These are phyloP conservation scores for Fusarium caatingaense DNA, from an alignment of 2,329 filamentous ascomycete genomes.

Conservation along the genomic window DNA sequence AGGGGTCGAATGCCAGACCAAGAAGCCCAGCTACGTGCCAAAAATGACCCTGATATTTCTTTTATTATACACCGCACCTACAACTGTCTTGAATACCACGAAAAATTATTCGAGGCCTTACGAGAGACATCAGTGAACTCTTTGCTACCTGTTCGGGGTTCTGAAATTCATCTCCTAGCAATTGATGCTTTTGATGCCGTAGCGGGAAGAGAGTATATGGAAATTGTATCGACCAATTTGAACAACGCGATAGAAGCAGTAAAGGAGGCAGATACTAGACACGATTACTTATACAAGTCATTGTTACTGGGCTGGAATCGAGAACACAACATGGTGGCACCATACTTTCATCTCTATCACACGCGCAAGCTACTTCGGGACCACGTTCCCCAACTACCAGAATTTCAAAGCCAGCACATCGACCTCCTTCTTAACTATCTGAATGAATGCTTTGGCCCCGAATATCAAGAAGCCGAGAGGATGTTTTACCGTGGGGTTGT, in stretches of 20 bases:
- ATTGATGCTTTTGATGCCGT: not conserved
- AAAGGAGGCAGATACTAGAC: not conserved
- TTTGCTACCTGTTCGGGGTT: accelerated
- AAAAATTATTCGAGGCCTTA: accelerated
- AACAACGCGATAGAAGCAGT: not conserved
- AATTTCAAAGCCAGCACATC: accelerated
- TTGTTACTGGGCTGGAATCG: not conserved
- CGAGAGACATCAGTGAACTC: not conserved
- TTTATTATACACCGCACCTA: not conserved
- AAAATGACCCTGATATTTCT: not conserved
- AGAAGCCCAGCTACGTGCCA: not conserved
- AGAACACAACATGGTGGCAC: not conserved
- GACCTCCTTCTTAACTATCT: not conserved
- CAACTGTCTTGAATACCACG: not conserved
- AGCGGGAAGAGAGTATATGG: not conserved
- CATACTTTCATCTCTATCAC: not conserved
- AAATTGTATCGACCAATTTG: not conserved
- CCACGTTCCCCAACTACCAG: not conserved
- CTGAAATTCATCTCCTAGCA: accelerated
- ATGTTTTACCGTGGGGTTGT: not conserved
- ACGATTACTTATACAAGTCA: not conserved
- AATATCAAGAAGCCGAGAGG: not conserved
- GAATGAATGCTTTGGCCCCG: not conserved
- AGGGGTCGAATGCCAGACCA: not conserved
- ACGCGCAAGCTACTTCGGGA: not conserved